These are phyloP conservation scores for Moricandia arvensis DNA, from an alignment of 345 rosid genomes.

Conservation along the genomic window DNA sequence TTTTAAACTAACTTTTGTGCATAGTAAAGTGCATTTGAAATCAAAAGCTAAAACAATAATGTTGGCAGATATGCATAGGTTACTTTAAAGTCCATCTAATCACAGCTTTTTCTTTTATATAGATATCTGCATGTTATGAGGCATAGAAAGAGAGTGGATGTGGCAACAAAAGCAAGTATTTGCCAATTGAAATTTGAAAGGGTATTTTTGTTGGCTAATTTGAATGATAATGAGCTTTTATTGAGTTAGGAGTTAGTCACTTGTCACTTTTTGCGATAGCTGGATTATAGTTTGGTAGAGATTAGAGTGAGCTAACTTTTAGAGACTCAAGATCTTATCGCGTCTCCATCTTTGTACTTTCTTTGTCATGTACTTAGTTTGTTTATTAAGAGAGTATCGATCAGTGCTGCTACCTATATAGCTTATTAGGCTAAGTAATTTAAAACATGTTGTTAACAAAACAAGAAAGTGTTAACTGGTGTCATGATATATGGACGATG, in stretches of 20 bases:
- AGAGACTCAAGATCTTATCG: conserved; percentile 7
- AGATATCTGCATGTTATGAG: neutral
- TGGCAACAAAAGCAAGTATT: neutral
- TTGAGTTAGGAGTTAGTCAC: conserved; percentile 25
- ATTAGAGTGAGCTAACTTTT: neutral
- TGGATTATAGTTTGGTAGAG: conserved; percentile 4
- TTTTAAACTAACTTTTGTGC: neutral
- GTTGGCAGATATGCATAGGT: neutral
- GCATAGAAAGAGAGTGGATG: neutral
- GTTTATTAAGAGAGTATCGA: conserved; percentile 1
- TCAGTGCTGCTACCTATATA: neutral
- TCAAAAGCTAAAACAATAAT: neutral
- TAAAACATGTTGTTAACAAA: neutral
- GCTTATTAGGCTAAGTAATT: neutral
- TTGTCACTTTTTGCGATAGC: conserved; percentile 15
- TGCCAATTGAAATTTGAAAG: conserved; percentile 1
- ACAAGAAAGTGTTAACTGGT: neutral
- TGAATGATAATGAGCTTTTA: neutral
- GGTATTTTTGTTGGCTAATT: neutral
- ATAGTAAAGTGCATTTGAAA: neutral
- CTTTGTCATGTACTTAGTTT: conserved; percentile 7
- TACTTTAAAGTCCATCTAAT: neutral
- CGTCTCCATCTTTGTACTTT: conserved; percentile 27
- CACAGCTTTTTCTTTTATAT: neutral
- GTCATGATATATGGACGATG: neutral